These are phyloP conservation scores for Lachancea waltii DNA, from an alignment of 805 yeast genomes.

Conservation along the genomic window DNA sequence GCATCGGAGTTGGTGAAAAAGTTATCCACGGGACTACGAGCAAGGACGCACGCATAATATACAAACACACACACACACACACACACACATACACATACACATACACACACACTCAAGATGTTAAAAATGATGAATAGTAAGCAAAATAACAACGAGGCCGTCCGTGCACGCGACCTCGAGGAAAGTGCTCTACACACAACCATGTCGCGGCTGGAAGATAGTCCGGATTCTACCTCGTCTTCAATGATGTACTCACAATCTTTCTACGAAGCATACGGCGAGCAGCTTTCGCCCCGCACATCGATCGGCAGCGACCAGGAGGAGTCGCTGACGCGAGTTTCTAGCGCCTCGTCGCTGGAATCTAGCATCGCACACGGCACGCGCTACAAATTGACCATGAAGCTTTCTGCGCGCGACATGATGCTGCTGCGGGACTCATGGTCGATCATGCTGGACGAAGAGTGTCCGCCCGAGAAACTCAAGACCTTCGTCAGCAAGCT, in stretches of 20 bases:
- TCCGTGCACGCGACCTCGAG: not conserved
- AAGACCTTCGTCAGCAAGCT: constrained; percentile 1
- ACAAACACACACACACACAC: not conserved
- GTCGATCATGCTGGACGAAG: constrained; percentile 36
- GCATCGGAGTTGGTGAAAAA: too few species aligned
- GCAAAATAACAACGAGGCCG: not conserved
- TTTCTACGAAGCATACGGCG: not conserved
- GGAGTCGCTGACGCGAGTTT: constrained; percentile 14
- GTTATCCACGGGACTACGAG: not conserved
- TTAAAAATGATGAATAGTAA: not conserved
- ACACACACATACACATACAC: not conserved
- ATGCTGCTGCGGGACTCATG: constrained; percentile 33
- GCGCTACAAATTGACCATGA: constrained; percentile 25
- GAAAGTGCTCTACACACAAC: not conserved
- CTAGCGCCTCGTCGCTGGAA: constrained; percentile 12
- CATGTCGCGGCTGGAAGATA: not conserved
- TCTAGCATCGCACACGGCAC: constrained; percentile 16
- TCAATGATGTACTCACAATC: constrained; percentile 2
- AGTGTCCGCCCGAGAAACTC: constrained; percentile 9
- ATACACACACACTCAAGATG: not conserved
- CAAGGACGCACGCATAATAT: not conserved
- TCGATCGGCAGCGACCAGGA: constrained; percentile 8
- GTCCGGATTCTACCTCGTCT: not conserved
- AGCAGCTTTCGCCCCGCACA: not conserved
- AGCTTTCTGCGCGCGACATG: constrained; percentile 30